phyloP scores from a whole-genome alignment of 257 asterid genomes.

The Parsonsia alboflavescens region DNA sequence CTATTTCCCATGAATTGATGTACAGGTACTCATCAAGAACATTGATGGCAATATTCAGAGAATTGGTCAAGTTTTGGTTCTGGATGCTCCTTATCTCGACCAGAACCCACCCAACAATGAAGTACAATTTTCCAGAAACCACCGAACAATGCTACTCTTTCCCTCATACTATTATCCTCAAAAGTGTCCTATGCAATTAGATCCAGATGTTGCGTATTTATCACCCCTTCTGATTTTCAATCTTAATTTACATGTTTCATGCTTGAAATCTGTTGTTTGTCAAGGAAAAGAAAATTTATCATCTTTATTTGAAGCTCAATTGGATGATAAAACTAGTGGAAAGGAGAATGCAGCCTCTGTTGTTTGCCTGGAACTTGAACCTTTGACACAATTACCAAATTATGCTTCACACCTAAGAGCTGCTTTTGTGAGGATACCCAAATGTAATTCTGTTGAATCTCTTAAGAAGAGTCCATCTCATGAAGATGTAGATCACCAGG shows the following conservation, averaged over 20 bases:
- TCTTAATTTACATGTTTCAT: conserved; percentile 58
- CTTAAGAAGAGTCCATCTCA: conserved; percentile 56
- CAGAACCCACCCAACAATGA: conserved; percentile 19
- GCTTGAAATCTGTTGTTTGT: conserved; percentile 62
- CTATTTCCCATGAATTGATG: conserved; percentile 1
- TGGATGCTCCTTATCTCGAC: conserved; percentile 60
- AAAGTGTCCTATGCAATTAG: conserved; percentile 31
- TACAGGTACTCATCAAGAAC: conserved; percentile 63
- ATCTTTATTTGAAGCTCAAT: conserved; percentile 48
- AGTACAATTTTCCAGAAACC: conserved; percentile 25
- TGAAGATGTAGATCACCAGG: conserved; percentile 73
- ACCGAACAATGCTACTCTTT: conserved; percentile 43
- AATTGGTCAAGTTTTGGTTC: conserved; percentile 73
- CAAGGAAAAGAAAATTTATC: conserved; percentile 55
- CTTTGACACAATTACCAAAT: conserved; percentile 58
- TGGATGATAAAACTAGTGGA: conserved; percentile 30
- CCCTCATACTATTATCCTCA: conserved; percentile 53
- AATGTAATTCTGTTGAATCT: conserved; percentile 65
- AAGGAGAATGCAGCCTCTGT: conserved; percentile 27
- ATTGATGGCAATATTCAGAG: conserved; percentile 45
- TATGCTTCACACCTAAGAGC: conserved; percentile 88
- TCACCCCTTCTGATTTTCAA: conserved; percentile 82
- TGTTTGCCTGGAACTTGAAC: conserved; percentile 48
- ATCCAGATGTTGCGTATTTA: conserved; percentile 62
- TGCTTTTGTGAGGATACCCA: conserved; percentile 88